Base-by-base conservation (phyloP, 2,329 filamentous ascomycete species). In the Grosmannia serpens region DNA sequence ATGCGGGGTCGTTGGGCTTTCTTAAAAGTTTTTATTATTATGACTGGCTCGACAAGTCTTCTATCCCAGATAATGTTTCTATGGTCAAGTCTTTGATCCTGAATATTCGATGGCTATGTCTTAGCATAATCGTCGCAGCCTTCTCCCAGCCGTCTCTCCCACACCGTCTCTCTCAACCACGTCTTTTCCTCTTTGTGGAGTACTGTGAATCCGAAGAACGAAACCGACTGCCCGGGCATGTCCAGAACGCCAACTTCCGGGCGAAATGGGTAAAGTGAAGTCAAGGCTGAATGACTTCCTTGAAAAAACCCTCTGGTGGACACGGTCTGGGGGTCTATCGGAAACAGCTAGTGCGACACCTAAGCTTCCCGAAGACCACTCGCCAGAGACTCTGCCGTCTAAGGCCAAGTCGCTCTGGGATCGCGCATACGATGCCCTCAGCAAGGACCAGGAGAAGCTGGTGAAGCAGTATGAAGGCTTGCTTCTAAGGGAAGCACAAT, bases 351-450 rank as follows among this genome's bases (percentile, higher is more conserved):
- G 38, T 41, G 15, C 38, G 13, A n/a, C 38, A 20, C 38, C 15
- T 2, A 41, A 41, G 17, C 17, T n/a, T 17, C 38, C 9, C 17
- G 15, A 41, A 41, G 38, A 41, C 7, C 38, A 20, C 38, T 41
- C 38, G 15, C 38, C 38, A 41, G 38, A 35, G 5, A 3, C 35
- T 38, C 35, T 3, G 13, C 35, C 35, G 7, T 15, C 38, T 22
- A 17, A n/a, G 38, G 38, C 8, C 26, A 8, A 54, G 51, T 65
- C 65, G 22, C 63, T 68, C 31, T 69, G 68, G 68, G 63, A 64
- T 47, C 62, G 60, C 13, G 67, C 68, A 31, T 70, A 68, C 54
- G 62, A 64, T n/a, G 35, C 49, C 46, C 67, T 70, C 27, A 56
- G 41, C 58, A 17, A 59, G 22, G 46, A 65, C 1, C 56, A 66